Percentiles rank a stretch among this genome's conserved stretches.
These are phyloP conservation scores for Setomelanomma holmii DNA, from an alignment of 2,329 filamentous ascomycete genomes.

Conservation along the genomic window DNA sequence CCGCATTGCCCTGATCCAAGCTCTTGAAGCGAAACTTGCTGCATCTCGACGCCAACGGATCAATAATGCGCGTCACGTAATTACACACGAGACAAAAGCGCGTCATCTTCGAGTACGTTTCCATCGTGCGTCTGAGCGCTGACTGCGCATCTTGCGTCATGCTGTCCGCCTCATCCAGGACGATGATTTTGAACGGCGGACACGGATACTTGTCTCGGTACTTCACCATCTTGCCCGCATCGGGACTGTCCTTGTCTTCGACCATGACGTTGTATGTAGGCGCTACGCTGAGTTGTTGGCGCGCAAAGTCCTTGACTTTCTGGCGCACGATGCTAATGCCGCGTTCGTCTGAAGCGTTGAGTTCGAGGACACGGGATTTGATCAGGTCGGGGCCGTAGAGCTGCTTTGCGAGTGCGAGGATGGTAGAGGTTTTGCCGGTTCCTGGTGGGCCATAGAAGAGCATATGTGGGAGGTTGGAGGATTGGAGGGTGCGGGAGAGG, in stretches of 20 bases:
- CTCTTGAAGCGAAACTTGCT: conserved; percentile 99
- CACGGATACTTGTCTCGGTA: conserved; percentile 79
- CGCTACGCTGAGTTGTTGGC: conserved; percentile 89
- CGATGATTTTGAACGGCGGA: conserved; percentile 98
- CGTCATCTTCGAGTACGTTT: conserved; percentile 95
- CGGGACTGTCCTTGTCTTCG: conserved; percentile 47
- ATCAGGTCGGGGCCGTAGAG: conserved; percentile 96
- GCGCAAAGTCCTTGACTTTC: conserved; percentile 97
- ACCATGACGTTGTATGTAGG: conserved; percentile 68
- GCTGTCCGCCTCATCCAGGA: conserved; percentile 96
- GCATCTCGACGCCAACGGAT: conserved; percentile 90
- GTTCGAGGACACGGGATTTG: conserved; percentile 92
- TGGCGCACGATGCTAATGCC: conserved; percentile 96
- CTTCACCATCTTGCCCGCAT: conserved; percentile 35
- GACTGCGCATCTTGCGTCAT: conserved; percentile 99
- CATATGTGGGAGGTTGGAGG: conserved; percentile 98
- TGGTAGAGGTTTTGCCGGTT: conserved; percentile 96
- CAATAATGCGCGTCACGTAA: conserved; percentile 97
- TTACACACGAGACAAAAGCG: conserved; percentile 98
- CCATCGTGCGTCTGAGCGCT: conserved; percentile 93
- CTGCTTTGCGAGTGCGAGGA: conserved; percentile 95
- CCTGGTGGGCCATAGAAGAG: conserved; percentile 98
- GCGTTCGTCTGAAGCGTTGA: conserved; percentile 98
- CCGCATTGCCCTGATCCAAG: conserved; percentile 84
- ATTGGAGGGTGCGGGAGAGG: conserved; percentile 89